These are phyloP conservation scores for Mycena galopus DNA, from an alignment of 768 basidiomycete genomes.

Conservation along the genomic window DNA sequence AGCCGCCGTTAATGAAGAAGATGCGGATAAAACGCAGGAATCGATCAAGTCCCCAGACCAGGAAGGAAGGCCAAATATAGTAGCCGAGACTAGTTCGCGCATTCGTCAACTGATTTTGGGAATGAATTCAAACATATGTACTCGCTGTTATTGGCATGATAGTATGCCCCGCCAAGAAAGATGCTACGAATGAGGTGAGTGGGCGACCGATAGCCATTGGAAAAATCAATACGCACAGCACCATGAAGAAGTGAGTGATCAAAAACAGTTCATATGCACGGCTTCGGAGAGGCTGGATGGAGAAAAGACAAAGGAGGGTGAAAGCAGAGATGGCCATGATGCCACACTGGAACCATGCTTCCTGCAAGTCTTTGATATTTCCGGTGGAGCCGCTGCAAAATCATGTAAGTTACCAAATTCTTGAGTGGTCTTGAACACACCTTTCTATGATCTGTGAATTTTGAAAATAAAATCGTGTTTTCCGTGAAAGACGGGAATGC, in stretches of 20 bases:
- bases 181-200: constrained; percentile 2
- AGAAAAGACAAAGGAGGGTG: constrained; percentile 58
- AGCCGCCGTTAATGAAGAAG: constrained; percentile 38
- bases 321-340: constrained; percentile 54
- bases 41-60: constrained; percentile 64
- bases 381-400: constrained; percentile 28
- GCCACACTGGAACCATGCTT: constrained; percentile 52
- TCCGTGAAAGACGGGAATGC: constrained; percentile 24
- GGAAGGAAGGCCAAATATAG: constrained; percentile 61
- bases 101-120: neutral
- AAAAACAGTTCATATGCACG: constrained; percentile 67
- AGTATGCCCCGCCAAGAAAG: constrained; percentile 15
- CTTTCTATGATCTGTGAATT: constrained; percentile 24
- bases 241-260: constrained; percentile 58
- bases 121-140: neutral
- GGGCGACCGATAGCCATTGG: neutral
- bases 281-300: constrained; percentile 62
- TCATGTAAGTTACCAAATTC: constrained; percentile 25
- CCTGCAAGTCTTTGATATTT: constrained; percentile 27
- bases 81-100: constrained; percentile 26
- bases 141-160: constrained; percentile 25
- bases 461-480: neutral
- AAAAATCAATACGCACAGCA: constrained; percentile 44
- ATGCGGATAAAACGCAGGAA: constrained; percentile 53
- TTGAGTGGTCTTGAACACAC: neutral